Conservation (phyloP, 2,329 filamentous ascomycete species). For the Aspergillus fischeri region DNA sequence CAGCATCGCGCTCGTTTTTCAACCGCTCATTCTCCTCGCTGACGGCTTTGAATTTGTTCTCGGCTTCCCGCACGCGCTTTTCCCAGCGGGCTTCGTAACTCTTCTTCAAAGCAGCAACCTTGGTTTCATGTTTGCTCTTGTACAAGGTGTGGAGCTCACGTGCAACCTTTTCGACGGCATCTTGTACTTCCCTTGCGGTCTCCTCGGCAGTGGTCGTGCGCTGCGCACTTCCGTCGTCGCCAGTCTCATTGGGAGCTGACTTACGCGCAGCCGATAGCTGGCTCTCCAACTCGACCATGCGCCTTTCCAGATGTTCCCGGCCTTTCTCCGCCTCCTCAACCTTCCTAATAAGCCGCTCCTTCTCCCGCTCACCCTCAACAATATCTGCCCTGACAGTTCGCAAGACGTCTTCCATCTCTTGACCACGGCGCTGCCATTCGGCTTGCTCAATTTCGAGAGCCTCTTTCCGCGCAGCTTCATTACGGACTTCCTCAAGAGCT, state of each 20-base stretch:
- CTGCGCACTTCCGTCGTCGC: slow-evolving; percentile 27
- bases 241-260: slow-evolving; percentile 20
- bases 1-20: slow-evolving; percentile 60
- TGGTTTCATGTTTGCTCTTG: slow-evolving; percentile 95
- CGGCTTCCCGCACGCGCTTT: slow-evolving; percentile 77
- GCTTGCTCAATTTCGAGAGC: slow-evolving; percentile 70
- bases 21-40: slow-evolving; percentile 71
- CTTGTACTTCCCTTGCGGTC: slow-evolving; percentile 67
- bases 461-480: slow-evolving; percentile 68
- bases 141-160: slow-evolving; percentile 88
- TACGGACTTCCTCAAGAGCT: slow-evolving; percentile 75
- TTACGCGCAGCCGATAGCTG: slow-evolving; percentile 43
- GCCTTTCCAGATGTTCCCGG: slow-evolving; percentile 43
- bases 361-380: slow-evolving; percentile 70
- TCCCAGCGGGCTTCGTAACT: slow-evolving; percentile 83
- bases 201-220: slow-evolving; percentile 43
- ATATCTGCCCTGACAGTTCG: slow-evolving; percentile 79
- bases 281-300: slow-evolving; percentile 44
- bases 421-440: slow-evolving; percentile 77
- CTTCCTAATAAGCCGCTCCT: slow-evolving; percentile 71
- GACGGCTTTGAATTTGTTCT: slow-evolving; percentile 65
- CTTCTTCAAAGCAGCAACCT: slow-evolving; percentile 82
- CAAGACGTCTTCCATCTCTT: slow-evolving; percentile 80
- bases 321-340: slow-evolving; percentile 70
- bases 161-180: slow-evolving; percentile 86